Evolutionary conservation across 371 early-diverging fungal species (phyloP), one percentile per base, ranked within the genome.

Genomic region (Rhizopus delemar): DNA sequence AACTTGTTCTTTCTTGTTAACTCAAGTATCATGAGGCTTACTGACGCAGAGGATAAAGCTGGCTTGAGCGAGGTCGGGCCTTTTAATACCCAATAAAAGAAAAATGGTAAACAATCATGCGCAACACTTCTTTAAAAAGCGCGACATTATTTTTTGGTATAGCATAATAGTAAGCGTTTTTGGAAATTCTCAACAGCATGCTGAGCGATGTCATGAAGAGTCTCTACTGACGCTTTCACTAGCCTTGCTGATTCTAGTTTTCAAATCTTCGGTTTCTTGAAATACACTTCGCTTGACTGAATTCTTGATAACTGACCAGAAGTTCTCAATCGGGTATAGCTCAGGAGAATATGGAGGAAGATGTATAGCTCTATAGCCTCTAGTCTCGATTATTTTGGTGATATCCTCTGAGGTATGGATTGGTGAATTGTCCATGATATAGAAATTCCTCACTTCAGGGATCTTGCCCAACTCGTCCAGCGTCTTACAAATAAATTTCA

Each of bases 361-460:
- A 36, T 58, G 56, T 48, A 53, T 53, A 3, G 31, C 32, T 39
- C 36, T 64, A 57, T 64, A 59, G 29, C 51, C 51, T 64, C 64
- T 64, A 1, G 28, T 7, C 16, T 59, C 56, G 31, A 64, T 56
- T 22, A 64, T 4, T 0, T 5, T 59, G 6, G 28, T 45, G 2
- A 64, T 64, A 8, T 13, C 28, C 0, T 58, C 16, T 6, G 59
- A 52, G 57, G 59, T 64, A 51, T 64, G 64, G 15, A 65, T 65
- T 33, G 52, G 59, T 43, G 59, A 54, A 41, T 58, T 63, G n/a
- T 62, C 56, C 62, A 56, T 62, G 11, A 62, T 55, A 28, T 62
- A 56, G 51, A 53, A 57, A 7, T 43, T 35, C 8, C 8, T 57
- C 46, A 62, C 56, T 36, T 51, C 54, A 35, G 51, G 57, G 16